Evolutionary conservation across 2,329 filamentous ascomycete species (phyloP), one percentile per base, ranked within the genome.

Genomic region (Exophiala dermatitidis): DNA sequence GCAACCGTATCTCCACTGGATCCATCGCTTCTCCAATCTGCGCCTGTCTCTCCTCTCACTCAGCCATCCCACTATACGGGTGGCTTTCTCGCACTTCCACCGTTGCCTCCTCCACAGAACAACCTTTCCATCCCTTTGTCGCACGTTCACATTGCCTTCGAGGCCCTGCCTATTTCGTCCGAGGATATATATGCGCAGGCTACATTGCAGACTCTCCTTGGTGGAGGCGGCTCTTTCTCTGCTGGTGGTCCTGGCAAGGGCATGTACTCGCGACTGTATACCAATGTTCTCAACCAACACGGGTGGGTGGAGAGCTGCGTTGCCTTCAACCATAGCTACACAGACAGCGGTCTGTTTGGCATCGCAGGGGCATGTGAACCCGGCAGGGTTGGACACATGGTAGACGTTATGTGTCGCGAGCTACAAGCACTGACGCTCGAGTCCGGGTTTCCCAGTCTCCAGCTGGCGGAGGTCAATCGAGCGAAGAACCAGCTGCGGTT

Each of bases 221-320:
- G 93, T 53, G 93, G 93, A 45, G 93, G 93, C 46, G 93, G 93
- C 28, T 96, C 90, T 52, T 98, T 98, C 75, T 95, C 88, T 10
- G 93, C 93, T 50, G 93, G 93, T 64, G 93, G 93, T 0, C 93
- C 93, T 3, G 93, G 93, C 49, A 98, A 98, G 76, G 93, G 93
- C 69, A 98, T 98, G 93, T 97, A 97, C 77, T 95, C 88, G 36
- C 86, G 93, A 8, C 81, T 98, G 5, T 98, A 96, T 77, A 97
- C 90, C 59, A 95, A 96, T 68, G 91, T 97, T 0, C 81, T 98
- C 48, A 98, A 98, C 75, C 90, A 97, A 72, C 85, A 95, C 73
- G 89, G 87, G 63, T 98, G 91, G 91, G 89, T 98, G 29, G 93
- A 98, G 73, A 90, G 84, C 56, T 97, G 93, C 73, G 79, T 95